phyloP scores from a whole-genome alignment of 1,284 basidiomycete species.

The Apiotrichum siamense region DNA sequence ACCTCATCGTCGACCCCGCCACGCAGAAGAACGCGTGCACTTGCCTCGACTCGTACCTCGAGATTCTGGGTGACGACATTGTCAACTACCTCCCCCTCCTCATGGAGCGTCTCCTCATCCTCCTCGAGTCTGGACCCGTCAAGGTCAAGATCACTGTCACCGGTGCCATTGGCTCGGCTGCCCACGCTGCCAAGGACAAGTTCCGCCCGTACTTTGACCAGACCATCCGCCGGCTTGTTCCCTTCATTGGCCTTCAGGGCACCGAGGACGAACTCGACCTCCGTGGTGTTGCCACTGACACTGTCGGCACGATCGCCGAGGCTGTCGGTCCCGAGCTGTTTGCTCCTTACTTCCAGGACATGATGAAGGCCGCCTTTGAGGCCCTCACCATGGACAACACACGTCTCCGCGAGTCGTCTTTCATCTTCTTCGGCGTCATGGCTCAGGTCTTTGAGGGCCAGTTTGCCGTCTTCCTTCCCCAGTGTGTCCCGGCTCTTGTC shows the following conservation, averaged over 20 bases:
- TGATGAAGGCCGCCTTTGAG: constrained; percentile 94
- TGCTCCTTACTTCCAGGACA: constrained; percentile 88
- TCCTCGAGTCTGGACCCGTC: constrained; percentile 80
- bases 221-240: constrained; percentile 82
- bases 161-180: constrained; percentile 95
- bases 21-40: constrained; percentile 93
- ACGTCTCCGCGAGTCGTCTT: constrained; percentile 88
- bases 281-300: constrained; percentile 96
- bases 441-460: constrained; percentile 92
- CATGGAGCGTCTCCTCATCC: constrained; percentile 87
- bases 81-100: constrained; percentile 87
- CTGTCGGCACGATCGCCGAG: constrained; percentile 95
- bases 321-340: constrained; percentile 92
- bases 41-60: constrained; percentile 92
- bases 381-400: constrained; percentile 80
- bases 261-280: constrained; percentile 76
- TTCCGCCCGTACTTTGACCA: constrained; percentile 94
- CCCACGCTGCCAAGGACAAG: constrained; percentile 89
- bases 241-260: constrained; percentile 70
- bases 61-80: constrained; percentile 81
- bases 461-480: constrained; percentile 79
- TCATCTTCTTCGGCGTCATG: constrained; percentile 98
- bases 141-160: constrained; percentile 92
- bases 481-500: constrained; percentile 81
- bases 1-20: constrained; percentile 75